These are phyloP conservation scores for Guadua angustifolia DNA, from an alignment of 176 grass and related monocot genomes.

Conservation along the genomic window DNA sequence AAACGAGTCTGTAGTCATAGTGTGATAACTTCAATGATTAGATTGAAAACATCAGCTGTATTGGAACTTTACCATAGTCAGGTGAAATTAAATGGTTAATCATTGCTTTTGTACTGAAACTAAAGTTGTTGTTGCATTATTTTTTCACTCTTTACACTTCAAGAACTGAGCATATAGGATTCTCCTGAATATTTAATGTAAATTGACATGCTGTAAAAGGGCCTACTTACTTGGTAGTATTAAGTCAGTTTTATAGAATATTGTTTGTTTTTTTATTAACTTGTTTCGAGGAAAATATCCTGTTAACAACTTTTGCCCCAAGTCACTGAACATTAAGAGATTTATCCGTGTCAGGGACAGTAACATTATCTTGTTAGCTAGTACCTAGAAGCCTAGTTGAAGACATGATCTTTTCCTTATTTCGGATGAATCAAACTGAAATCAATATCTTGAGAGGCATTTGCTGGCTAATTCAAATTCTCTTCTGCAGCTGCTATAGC, in stretches of 20 bases:
- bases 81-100: constrained; percentile 10
- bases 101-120: background rate
- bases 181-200: background rate
- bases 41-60: constrained; percentile 6
- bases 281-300: background rate
- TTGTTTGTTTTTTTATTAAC: constrained; percentile 18
- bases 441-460: background rate
- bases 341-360: background rate
- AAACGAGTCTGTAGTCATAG: background rate
- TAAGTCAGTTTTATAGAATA: background rate
- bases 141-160: background rate
- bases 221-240: background rate
- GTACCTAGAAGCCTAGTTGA: constrained; percentile 16
- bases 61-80: background rate
- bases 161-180: constrained; percentile 3
- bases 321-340: constrained; percentile 11
- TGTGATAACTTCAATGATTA: background rate
- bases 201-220: constrained; percentile 12
- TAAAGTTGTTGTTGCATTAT: background rate
- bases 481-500: constrained; percentile 66
- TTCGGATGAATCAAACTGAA: constrained; percentile 4
- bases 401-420: background rate
- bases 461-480: constrained; percentile 15
- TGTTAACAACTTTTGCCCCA: constrained; percentile 16
- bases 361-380: background rate